Percentiles rank a stretch among this genome's conserved stretches.
Evolutionary conservation across 2,329 filamentous ascomycete genomes (phyloP).

Genomic region (Verticillium nubilum): DNA sequence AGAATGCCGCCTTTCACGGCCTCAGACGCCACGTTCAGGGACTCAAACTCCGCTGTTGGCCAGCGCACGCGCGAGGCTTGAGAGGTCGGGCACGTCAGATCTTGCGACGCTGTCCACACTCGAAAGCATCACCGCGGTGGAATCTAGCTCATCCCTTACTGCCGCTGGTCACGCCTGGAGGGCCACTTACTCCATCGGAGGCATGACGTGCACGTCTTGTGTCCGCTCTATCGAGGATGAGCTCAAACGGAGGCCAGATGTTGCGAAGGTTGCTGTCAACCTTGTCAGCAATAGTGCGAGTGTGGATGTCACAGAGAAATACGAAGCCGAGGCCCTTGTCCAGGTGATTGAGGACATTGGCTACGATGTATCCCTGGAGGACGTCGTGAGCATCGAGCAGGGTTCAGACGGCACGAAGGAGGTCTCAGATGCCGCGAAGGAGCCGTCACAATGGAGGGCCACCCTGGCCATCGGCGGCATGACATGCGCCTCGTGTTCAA

Average conservation of each 20-base stretch:
- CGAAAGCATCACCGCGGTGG: neutral
- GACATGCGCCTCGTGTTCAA: slow-evolving; percentile 67
- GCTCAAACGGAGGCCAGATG: slow-evolving; percentile 51
- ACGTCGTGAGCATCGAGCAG: slow-evolving; percentile 35
- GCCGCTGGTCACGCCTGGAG: slow-evolving; percentile 29
- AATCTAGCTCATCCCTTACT: neutral
- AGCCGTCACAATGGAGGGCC: slow-evolving; percentile 35
- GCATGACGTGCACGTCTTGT: slow-evolving; percentile 72
- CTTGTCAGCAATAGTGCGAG: slow-evolving; percentile 63
- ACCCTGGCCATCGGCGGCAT: slow-evolving; percentile 63
- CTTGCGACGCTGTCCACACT: neutral
- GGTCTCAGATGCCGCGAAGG: slow-evolving; percentile 20
- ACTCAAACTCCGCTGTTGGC: neutral
- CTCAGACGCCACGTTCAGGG: neutral
- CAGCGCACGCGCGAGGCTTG: neutral
- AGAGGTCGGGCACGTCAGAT: neutral
- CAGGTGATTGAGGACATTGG: slow-evolving; percentile 57
- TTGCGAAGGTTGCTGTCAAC: slow-evolving; percentile 55
- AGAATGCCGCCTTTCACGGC: slow-evolving; percentile 26
- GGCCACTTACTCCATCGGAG: slow-evolving; percentile 55
- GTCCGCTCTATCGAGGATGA: slow-evolving; percentile 56
- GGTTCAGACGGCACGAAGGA: slow-evolving; percentile 25
- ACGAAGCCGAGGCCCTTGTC: slow-evolving; percentile 25
- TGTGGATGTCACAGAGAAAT: slow-evolving; percentile 43
- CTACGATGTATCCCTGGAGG: slow-evolving; percentile 58